Evolutionary conservation across 768 basidiomycete species (phyloP).

Genomic region (Pleurotus sapidus): DNA sequence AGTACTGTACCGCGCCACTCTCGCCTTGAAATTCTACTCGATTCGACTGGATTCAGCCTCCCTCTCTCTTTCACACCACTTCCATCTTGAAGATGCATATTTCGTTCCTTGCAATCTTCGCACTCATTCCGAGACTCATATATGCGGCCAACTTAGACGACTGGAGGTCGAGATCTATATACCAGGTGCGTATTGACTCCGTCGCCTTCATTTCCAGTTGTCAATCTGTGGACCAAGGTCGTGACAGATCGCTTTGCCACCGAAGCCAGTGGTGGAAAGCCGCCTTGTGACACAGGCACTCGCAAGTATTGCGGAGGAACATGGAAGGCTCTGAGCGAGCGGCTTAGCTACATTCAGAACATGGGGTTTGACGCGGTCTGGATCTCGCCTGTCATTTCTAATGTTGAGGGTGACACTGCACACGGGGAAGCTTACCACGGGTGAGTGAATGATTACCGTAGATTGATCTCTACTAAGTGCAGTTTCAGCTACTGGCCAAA

Average conservation of each 20-base stretch:
- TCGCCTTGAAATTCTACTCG: no score
- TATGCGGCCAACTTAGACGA: slow-evolving; percentile 10
- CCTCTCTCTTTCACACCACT: background rate
- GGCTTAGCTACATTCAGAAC: slow-evolving; percentile 72
- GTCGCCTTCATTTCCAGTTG: background rate
- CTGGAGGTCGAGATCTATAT: slow-evolving; percentile 22
- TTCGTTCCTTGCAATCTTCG: background rate
- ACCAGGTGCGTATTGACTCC: slow-evolving; percentile 15
- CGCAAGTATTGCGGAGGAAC: slow-evolving; percentile 71
- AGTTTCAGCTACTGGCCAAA: slow-evolving; percentile 36
- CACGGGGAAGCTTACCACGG: slow-evolving; percentile 78
- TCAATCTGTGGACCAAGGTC: slow-evolving; percentile 27
- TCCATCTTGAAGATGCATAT: slow-evolving; percentile 7
- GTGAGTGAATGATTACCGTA: slow-evolving; percentile 34
- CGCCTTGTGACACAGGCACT: slow-evolving; percentile 47
- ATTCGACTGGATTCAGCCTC: no score
- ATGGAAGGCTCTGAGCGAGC: slow-evolving; percentile 58
- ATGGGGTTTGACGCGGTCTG: slow-evolving; percentile 78
- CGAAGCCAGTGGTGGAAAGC: slow-evolving; percentile 37
- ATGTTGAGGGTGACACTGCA: slow-evolving; percentile 52
- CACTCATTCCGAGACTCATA: background rate
- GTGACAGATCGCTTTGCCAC: slow-evolving; percentile 70
- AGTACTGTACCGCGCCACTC: no score
- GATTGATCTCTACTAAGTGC: background rate
- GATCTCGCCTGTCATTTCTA: slow-evolving; percentile 72